Base-by-base conservation (phyloP, 2,329 filamentous ascomycete genomes). In the Coniochaeta sp. region DNA sequence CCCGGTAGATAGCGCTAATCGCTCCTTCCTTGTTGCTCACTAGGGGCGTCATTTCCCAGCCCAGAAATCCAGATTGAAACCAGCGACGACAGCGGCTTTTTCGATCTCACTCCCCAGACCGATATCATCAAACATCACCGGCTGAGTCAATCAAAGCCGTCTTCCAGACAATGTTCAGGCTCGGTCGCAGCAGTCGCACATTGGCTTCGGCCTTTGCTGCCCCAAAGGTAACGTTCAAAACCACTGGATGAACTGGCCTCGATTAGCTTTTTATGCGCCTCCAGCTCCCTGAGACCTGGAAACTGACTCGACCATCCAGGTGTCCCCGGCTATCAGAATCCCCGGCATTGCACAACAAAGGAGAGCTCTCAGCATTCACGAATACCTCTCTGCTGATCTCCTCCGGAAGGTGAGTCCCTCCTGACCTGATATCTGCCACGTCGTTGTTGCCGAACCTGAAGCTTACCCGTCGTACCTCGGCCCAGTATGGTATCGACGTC, bases 321-420 rank as follows among this genome's bases (percentile, higher is more conserved):
- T 76, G 68, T 73, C 78, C 58, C 77, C 80, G 66, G 73, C 78
- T 64, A 72, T 81, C 71, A 83, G 82, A 78, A 76, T 84, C 66
- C 80, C 90, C 79, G 83, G 87, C 70, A 76, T 84, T 70, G 83
- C 79, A 68, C 84, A 95, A 78, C 93, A 97, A 80, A 86, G 84
- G 78, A 87, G 95, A 81, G 88, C 89, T 73, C 86, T 99, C 74
- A 95, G 91, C 74, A 96, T 99, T 73, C 95, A 99, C 83, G 95
- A 99, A 82, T 98, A 97, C 81, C 89, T 93, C 72, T 97, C 95
- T 70, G 91, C 92, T 70, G 90, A 93, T 76, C 88, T 99, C 68
- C 85, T 99, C 72, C 90, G 83, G 78, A 74, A 87, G 82, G 85
- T 88, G 81, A 75, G 67, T 62, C 22, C 47, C 47, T 47, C 32